phyloP scores from a whole-genome alignment of 2,329 filamentous ascomycete genomes.

The Fusarium ramigenum region DNA sequence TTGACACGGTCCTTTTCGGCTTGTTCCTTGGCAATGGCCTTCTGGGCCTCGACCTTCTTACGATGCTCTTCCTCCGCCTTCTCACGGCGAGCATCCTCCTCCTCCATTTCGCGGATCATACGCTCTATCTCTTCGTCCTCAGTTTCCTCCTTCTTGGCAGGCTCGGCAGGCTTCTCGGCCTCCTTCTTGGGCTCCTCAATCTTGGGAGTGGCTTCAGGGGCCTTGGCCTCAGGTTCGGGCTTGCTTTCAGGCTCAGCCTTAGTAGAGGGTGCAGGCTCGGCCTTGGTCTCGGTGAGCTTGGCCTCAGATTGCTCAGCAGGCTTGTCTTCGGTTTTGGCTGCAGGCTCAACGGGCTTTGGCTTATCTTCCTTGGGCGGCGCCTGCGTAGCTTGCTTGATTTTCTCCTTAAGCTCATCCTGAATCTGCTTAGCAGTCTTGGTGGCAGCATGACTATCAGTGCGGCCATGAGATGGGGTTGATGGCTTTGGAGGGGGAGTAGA shows the following conservation, averaged over 20 bases:
- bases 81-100: constrained; percentile 31
- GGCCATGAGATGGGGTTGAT: constrained; percentile 72
- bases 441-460: constrained; percentile 73
- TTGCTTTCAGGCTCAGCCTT: constrained; percentile 40
- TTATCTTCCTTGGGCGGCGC: constrained; percentile 47
- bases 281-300: constrained; percentile 23
- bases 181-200: constrained; percentile 41
- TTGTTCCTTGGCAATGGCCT: constrained; percentile 59
- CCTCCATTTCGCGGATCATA: constrained; percentile 71
- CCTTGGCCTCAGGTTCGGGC: constrained; percentile 44
- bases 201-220: constrained; percentile 39
- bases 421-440: constrained; percentile 84
- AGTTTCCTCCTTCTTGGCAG: constrained; percentile 48
- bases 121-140: constrained; percentile 68
- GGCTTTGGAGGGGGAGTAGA: constrained; percentile 84
- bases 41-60: constrained; percentile 59
- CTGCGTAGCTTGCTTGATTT: constrained; percentile 72
- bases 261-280: constrained; percentile 26
- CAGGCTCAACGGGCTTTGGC: constrained; percentile 34
- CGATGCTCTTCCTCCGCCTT: constrained; percentile 49
- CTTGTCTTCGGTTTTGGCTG: constrained; percentile 49
- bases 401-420: constrained; percentile 82
- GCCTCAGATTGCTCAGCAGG: constrained; percentile 12
- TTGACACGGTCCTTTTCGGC: constrained; percentile 56
- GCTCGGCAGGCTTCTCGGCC: constrained; percentile 40